Evolutionary conservation across 768 basidiomycete species (phyloP).

Genomic region (Panellus pusillus): DNA sequence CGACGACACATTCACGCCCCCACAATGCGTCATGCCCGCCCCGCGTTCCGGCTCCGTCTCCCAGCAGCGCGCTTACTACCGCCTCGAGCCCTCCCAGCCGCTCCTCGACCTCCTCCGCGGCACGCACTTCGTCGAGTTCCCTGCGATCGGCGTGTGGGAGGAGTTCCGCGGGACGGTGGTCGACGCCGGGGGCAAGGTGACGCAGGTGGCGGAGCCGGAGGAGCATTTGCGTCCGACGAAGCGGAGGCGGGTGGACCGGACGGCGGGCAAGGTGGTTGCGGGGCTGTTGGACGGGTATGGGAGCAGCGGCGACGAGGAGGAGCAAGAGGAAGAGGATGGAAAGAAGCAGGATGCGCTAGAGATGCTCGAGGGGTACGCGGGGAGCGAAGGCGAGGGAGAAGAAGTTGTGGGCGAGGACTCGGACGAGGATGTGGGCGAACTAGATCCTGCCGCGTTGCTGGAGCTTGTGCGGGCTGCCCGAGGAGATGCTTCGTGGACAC

Average conservation of each 20-base stretch:
- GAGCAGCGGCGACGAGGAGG: conserved; percentile 46
- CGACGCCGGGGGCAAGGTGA: conserved; percentile 49
- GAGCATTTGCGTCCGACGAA: conserved; percentile 45
- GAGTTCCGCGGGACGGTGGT: conserved; percentile 66
- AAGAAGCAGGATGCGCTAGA: conserved; percentile 35
- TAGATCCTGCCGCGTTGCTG: conserved; percentile 37
- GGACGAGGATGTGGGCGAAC: conserved; percentile 31
- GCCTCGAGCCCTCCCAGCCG: conserved; percentile 50
- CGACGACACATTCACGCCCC: conserved; percentile 53
- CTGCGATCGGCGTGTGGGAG: conserved; percentile 77
- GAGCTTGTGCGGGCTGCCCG: conserved; percentile 35
- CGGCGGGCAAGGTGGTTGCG: conserved; percentile 54
- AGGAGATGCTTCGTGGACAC: conserved; percentile 27
- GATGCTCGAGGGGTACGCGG: conserved; percentile 42
- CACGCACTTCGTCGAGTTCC: conserved; percentile 80
- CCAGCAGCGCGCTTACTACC: conserved; percentile 50
- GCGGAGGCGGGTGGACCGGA: conserved; percentile 53
- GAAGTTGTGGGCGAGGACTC: not conserved
- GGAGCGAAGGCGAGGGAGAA: conserved; percentile 38
- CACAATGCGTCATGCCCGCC: conserved; percentile 63
- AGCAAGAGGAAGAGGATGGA: conserved; percentile 24
- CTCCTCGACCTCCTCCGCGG: conserved; percentile 52
- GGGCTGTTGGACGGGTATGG: conserved; percentile 64
- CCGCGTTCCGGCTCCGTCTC: conserved; percentile 24
- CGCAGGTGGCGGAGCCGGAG: conserved; percentile 26